Base-by-base conservation (phyloP, 805 yeast genomes). In the Ogataea methanolica region DNA sequence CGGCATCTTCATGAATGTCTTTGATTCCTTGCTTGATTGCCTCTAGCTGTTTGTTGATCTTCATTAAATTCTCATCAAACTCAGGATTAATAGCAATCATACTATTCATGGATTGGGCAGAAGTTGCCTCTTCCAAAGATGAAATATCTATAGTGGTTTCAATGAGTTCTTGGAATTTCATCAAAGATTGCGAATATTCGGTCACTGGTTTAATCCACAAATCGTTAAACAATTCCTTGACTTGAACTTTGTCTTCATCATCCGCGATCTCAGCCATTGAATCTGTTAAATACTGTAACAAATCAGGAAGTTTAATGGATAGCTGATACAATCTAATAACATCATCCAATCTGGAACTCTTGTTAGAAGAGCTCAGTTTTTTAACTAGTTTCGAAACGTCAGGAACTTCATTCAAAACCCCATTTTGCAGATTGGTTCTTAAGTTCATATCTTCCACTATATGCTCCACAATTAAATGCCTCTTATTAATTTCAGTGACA, bases 81-180 rank as follows among this genome's bases (percentile, higher is more conserved):
- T 89, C 97, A 3, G 97, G 89, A 55, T 83, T 85, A 45, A 94
- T 88, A 55, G 86, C 82, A 58, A 85, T 88, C 59, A 66, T 51
- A 12, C 60, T 52, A n/a, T 53, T 51, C 21, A 59, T 48, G 2
- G 58, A 47, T n/a, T 59, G 55, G 1, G 66, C 69, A 19, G 71
- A 66, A 50, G 94, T 96, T 45, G 88, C 88, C 40, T 83, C 75
- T 41, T 87, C 91, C 48, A 89, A 73, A 2, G 96, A 90, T 19
- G 85, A 80, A 41, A 94, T 71, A 61, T 94, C 99, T 23, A 94
- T 83, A 0, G 98, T 91, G 2, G 96, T 85, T 64, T 94, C 97
- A 9, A 94, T 91, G 61, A 94, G 73, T 61, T 89, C 96, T 62
- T 86, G 85, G 37, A 85, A 77, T 55, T 87, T 89, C 16, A 68